Percentiles rank a stretch among this genome's conserved stretches.
These are phyloP conservation scores for Primulina tabacum DNA, from an alignment of 257 asterid genomes.

Conservation along the genomic window DNA sequence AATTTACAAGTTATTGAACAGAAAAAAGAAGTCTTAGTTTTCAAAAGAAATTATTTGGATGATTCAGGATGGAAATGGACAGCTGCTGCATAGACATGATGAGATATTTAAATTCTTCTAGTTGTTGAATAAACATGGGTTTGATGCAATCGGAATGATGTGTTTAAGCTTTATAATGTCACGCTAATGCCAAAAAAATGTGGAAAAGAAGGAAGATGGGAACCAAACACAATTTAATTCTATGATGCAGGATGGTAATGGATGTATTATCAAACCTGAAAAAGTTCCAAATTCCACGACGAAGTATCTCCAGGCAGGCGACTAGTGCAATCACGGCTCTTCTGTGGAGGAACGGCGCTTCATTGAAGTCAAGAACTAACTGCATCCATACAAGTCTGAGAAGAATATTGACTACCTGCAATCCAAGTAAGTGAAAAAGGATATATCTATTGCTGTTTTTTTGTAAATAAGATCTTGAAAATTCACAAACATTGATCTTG, in stretches of 20 bases:
- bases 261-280: conserved; percentile 55
- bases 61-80: background rate
- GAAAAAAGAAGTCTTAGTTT: too few species aligned
- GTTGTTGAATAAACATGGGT: too few species aligned
- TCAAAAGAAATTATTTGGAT: too few species aligned
- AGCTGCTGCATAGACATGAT: too few species aligned
- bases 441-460: too few species aligned
- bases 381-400: conserved; percentile 94
- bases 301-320: conserved; percentile 74
- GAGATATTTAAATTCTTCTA: background rate
- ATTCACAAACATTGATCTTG: background rate
- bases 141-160: background rate
- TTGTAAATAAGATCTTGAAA: background rate
- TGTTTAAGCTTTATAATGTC: background rate
- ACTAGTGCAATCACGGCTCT: conserved; percentile 52
- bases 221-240: too few species aligned
- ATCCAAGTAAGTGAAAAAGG: background rate
- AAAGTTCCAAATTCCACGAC: conserved; percentile 91
- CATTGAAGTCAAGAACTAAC: conserved; percentile 52
- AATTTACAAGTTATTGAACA: background rate
- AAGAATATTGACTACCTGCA: conserved; percentile 60
- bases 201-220: too few species aligned
- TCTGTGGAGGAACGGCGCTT: conserved; percentile 45
- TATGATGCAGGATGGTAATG: background rate
- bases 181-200: too few species aligned